phyloP scores from a whole-genome alignment of 306 rosid species.

The Cyclanthera cordifolia region DNA sequence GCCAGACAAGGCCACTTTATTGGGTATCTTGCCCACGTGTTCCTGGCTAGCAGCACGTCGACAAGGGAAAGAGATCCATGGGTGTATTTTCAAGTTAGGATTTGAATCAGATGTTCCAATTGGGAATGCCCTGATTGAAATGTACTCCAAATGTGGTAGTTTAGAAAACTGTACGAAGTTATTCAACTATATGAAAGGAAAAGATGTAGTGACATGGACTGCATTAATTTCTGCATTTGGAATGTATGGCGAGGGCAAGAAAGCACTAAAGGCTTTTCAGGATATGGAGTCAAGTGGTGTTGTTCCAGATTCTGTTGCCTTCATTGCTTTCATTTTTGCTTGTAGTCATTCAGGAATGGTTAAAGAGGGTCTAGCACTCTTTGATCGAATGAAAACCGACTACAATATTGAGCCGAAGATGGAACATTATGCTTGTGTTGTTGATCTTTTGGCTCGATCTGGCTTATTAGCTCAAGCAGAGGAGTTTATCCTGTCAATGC shows the following conservation, averaged over 20 bases:
- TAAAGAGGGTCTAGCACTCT: slow-evolving; percentile 47
- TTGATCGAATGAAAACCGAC: slow-evolving; percentile 45
- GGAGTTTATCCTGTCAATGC: slow-evolving; percentile 44
- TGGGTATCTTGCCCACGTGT: slow-evolving; percentile 25
- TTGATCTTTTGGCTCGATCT: slow-evolving; percentile 53
- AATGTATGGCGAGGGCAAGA: slow-evolving; percentile 47
- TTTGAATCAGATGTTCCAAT: slow-evolving; percentile 34
- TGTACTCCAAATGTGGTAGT: slow-evolving; percentile 61
- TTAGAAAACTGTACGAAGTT: slow-evolving; percentile 33
- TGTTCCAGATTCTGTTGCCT: slow-evolving; percentile 47
- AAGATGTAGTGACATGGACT: slow-evolving; percentile 56
- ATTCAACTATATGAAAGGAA: slow-evolving; percentile 31
- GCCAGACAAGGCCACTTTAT: slow-evolving; percentile 25
- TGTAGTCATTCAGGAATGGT: slow-evolving; percentile 65
- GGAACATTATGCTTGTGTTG: slow-evolving; percentile 50
- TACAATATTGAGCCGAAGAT: slow-evolving; percentile 38
- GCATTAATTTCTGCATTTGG: slow-evolving; percentile 54
- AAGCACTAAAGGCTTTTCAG: slow-evolving; percentile 38
- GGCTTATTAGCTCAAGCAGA: slow-evolving; percentile 46
- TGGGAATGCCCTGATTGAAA: slow-evolving; percentile 56
- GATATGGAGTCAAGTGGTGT: slow-evolving; percentile 37
- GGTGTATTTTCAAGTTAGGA: slow-evolving; percentile 34
- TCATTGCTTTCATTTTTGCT: slow-evolving; percentile 39
- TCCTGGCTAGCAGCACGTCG: slow-evolving; percentile 19
- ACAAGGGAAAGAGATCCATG: slow-evolving; percentile 52